Percentiles rank a stretch among this genome's conserved stretches.
Conservation (phyloP, 257 asterid genomes). For the Voacanga thouarsii region DNA sequence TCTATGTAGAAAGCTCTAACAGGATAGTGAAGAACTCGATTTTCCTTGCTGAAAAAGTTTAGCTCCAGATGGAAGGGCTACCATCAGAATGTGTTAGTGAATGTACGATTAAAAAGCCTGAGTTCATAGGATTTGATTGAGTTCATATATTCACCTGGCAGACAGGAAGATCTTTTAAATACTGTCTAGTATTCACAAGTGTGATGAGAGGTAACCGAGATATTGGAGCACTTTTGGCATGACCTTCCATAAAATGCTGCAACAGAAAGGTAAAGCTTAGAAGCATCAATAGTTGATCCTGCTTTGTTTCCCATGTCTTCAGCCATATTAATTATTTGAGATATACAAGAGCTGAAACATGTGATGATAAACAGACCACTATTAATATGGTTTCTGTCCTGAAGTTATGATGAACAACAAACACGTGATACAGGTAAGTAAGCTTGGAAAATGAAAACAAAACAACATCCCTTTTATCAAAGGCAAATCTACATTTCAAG, state of each 20-base stretch:
- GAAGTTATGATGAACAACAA: neutral
- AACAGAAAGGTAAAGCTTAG: conserved; percentile 11
- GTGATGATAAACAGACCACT: neutral
- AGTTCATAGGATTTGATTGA: neutral
- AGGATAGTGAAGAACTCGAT: conserved; percentile 93
- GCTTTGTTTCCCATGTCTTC: conserved; percentile 7
- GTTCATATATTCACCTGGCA: conserved; percentile 62
- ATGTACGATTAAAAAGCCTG: conserved; percentile 12
- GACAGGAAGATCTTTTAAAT: conserved; percentile 75
- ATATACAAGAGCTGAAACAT: neutral
- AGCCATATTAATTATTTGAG: neutral
- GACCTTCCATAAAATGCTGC: conserved; percentile 99
- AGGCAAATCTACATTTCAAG: neutral
- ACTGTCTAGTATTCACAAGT: conserved; percentile 65
- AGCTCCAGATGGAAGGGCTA: conserved; percentile 97
- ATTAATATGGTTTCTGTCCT: neutral
- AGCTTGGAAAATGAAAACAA: neutral
- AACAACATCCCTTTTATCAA: neutral
- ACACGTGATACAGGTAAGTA: neutral
- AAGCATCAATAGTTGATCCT: neutral
- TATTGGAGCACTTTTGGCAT: conserved; percentile 95
- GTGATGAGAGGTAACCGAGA: conserved; percentile 88
- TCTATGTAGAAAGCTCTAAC: conserved; percentile 90
- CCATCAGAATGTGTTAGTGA: conserved; percentile 32
- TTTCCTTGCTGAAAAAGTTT: conserved; percentile 85